Percentiles rank a stretch among this genome's conserved stretches.
Conservation (phyloP, 306 rosid species). For the Ceratonia siliqua region DNA sequence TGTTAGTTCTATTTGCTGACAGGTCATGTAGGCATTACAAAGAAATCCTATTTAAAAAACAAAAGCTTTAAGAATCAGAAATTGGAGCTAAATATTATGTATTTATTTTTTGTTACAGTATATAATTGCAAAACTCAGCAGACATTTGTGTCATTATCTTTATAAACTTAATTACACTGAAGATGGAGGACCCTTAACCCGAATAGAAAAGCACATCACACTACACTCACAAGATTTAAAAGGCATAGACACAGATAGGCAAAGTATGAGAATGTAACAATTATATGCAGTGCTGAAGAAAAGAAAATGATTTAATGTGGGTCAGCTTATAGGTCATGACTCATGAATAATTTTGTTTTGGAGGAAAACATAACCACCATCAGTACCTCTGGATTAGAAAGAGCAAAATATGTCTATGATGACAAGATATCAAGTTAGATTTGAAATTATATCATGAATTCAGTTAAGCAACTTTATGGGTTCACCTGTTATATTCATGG, state of each 20-base stretch:
- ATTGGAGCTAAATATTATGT: not conserved
- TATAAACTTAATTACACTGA: not conserved
- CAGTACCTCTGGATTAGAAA: not conserved
- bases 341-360: conserved; percentile 1
- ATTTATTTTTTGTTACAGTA: not conserved
- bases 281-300: not conserved
- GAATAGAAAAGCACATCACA: conserved; percentile 12
- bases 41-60: not conserved
- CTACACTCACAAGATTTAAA: not conserved
- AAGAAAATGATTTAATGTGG: not conserved
- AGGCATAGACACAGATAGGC: not conserved
- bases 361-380: not conserved
- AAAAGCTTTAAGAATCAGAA: not conserved
- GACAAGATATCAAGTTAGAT: not conserved
- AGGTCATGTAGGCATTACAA: not conserved
- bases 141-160: not conserved
- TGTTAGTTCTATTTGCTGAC: not conserved
- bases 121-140: not conserved
- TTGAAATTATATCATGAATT: conserved; percentile 4
- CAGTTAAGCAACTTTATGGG: not conserved
- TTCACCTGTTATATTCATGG: conserved; percentile 5
- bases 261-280: not conserved
- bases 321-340: not conserved
- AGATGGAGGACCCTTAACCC: conserved; percentile 5
- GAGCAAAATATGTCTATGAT: conserved; percentile 4